Evolutionary conservation across 75 land plant species (phyloP), one percentile per base, ranked within the genome.

Genomic region (Gnetum montanum): DNA sequence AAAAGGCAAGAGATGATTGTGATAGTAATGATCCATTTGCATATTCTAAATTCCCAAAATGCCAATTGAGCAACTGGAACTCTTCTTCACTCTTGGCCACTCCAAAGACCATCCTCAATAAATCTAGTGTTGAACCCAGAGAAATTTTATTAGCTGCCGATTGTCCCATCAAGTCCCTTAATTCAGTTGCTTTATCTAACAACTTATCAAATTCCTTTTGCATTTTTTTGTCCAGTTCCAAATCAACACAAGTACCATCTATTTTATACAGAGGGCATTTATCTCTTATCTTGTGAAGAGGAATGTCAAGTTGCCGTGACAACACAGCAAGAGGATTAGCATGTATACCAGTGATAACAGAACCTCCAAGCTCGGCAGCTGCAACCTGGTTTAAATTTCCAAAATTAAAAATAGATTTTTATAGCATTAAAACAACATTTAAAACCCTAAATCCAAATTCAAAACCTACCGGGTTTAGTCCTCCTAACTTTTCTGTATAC

Each of bases 271-370:
- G 62, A 16, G 97, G 97, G 45, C 97, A 92, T n/a, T 64, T 70
- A 43, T 92, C 90, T 45, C 90, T 66, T 23, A 92, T 72, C 63
- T 88, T 92, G 58, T 92, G 97, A 41, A 92, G 74, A 1, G 95
- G 88, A 62, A 85, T 60, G 6, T 70, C 68, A 33, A 92, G 61
- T 75, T 92, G 97, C 58, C 97, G 70, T 16, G 97, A 84, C 34
- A 92, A 37, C 36, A 92, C 97, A 15, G 82, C 95, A 4, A 92
- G 67, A 28, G 97, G 97, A 64, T 88, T 92, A 18, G 86, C 97
- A 67, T 92, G 90, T 29, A 88, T 71, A 19, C 97, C 95, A 19
- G 97, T 92, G 29, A 92, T 92, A 35, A 92, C 90, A 71, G 85
- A 81, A 11, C 95, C 97, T 48, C 97, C 97, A 47, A 92, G 79